phyloP scores from a whole-genome alignment of 106 monocot species.

The Platanthera zijinensis region DNA sequence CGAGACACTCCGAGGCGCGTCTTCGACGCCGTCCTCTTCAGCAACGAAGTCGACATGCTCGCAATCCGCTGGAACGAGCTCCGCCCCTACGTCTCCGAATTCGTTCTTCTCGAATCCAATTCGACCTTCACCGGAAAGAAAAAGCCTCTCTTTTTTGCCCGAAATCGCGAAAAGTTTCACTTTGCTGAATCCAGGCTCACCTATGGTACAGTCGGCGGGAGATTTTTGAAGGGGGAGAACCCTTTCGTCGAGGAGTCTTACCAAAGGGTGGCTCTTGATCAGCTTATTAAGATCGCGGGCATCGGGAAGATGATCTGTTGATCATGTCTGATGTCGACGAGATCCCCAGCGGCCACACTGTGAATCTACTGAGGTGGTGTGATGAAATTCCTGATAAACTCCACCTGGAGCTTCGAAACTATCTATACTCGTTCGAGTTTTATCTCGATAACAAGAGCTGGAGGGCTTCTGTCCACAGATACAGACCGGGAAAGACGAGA shows the following conservation, averaged over 20 bases:
- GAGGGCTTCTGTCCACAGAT: constrained; percentile 79
- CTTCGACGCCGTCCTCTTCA: constrained; percentile 74
- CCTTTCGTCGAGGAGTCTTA: constrained; percentile 80
- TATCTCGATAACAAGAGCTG: constrained; percentile 61
- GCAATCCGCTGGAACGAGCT: constrained; percentile 65
- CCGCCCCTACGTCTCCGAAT: constrained; percentile 57
- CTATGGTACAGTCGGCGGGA: constrained; percentile 50
- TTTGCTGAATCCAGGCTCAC: constrained; percentile 45
- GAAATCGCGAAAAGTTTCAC: constrained; percentile 33
- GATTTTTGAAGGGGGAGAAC: constrained; percentile 55
- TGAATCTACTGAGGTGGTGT: constrained; percentile 68
- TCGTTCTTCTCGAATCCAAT: constrained; percentile 68
- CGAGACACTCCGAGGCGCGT: constrained; percentile 48
- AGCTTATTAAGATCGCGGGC: constrained; percentile 48
- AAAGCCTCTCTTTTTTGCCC: constrained; percentile 45
- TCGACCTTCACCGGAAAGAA: constrained; percentile 52
- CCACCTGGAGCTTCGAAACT: constrained; percentile 59
- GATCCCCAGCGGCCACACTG: constrained; percentile 69
- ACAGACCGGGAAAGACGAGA: constrained; percentile 42
- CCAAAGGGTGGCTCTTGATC: constrained; percentile 65
- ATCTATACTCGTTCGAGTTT: constrained; percentile 84
- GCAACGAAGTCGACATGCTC: constrained; percentile 68
- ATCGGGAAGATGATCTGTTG: constrained; percentile 69
- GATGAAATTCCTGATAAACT: constrained; percentile 48
- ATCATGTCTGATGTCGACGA: constrained; percentile 86